phyloP scores from a whole-genome alignment of 2,329 filamentous ascomycete species.

The Xylogone sp. region DNA sequence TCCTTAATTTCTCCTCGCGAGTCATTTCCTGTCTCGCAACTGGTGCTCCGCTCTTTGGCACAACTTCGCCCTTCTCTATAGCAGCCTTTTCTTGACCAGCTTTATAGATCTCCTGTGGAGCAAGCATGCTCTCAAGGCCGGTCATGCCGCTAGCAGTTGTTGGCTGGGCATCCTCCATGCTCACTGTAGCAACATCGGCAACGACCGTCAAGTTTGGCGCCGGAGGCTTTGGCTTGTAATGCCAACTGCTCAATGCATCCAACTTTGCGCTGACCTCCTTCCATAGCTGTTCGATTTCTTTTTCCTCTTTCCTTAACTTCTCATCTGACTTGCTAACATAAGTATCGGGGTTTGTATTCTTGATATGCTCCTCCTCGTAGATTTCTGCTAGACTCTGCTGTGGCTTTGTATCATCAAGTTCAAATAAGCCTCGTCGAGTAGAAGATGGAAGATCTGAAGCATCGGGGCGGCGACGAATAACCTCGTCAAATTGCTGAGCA shows the following conservation, averaged over 20 bases:
- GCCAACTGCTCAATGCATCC: slow-evolving; percentile 87
- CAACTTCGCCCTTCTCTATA: slow-evolving; percentile 64
- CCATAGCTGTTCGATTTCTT: slow-evolving; percentile 81
- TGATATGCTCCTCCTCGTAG: slow-evolving; percentile 90
- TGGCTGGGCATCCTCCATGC: slow-evolving; percentile 93
- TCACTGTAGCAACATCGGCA: slow-evolving; percentile 83
- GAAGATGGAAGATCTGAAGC: slow-evolving; percentile 57
- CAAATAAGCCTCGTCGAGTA: slow-evolving; percentile 61
- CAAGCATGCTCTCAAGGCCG: slow-evolving; percentile 69
- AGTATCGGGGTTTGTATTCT: slow-evolving; percentile 69
- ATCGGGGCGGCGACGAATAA: slow-evolving; percentile 76
- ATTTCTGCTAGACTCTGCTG: slow-evolving; percentile 84
- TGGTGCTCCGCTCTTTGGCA: slow-evolving; percentile 73
- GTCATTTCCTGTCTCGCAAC: slow-evolving; percentile 82
- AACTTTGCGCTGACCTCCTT: slow-evolving; percentile 74
- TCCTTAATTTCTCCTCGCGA: slow-evolving; percentile 76
- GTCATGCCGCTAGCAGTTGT: slow-evolving; percentile 72
- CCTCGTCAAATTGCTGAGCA: slow-evolving; percentile 87
- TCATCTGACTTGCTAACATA: slow-evolving; percentile 81
- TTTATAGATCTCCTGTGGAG: slow-evolving; percentile 91
- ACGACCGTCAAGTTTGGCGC: slow-evolving; percentile 82
- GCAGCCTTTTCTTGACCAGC: slow-evolving; percentile 60
- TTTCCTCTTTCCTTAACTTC: slow-evolving; percentile 76
- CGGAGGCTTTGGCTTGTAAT: slow-evolving; percentile 87
- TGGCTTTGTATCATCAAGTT: slow-evolving; percentile 84